phyloP scores from a whole-genome alignment of 495 filamentous ascomycete species.

The Copromyces sp. region DNA sequence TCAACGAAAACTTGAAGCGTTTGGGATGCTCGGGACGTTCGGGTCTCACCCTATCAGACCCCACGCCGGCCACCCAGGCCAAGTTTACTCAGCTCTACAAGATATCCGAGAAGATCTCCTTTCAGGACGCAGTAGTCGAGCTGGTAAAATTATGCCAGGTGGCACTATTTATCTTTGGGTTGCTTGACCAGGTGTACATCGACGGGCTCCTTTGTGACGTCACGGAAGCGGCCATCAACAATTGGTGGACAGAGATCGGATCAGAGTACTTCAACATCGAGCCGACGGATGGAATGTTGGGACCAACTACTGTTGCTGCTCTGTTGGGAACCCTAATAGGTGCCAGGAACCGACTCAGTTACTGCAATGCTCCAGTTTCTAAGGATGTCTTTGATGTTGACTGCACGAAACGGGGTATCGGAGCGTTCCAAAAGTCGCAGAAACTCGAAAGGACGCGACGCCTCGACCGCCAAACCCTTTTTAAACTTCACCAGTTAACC shows the following conservation, averaged over 20 bases:
- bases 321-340: slow-evolving; percentile 82
- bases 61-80: slow-evolving; percentile 69
- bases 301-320: slow-evolving; percentile 84
- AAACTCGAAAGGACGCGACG: slow-evolving; percentile 67
- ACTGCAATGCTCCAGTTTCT: slow-evolving; percentile 63
- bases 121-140: slow-evolving; percentile 72
- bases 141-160: slow-evolving; percentile 88
- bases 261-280: slow-evolving; percentile 83
- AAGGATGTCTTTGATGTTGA: slow-evolving; percentile 91
- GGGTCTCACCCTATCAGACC: slow-evolving; percentile 66
- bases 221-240: slow-evolving; percentile 78
- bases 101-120: slow-evolving; percentile 66
- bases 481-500: slow-evolving; percentile 67
- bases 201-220: slow-evolving; percentile 90
- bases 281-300: slow-evolving; percentile 82
- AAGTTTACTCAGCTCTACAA: slow-evolving; percentile 90
- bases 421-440: slow-evolving; percentile 79
- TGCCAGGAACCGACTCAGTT: slow-evolving; percentile 78
- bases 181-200: slow-evolving; percentile 76
- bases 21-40: slow-evolving; percentile 86
- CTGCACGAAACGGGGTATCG: slow-evolving; percentile 70
- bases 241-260: slow-evolving; percentile 96
- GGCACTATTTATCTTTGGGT: slow-evolving; percentile 80
- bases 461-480: slow-evolving; percentile 73
- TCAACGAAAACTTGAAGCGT: slow-evolving; percentile 90